Percentiles rank a stretch among this genome's conserved stretches.
Conservation (phyloP, 768 basidiomycete genomes). For the Russula brevipes region DNA sequence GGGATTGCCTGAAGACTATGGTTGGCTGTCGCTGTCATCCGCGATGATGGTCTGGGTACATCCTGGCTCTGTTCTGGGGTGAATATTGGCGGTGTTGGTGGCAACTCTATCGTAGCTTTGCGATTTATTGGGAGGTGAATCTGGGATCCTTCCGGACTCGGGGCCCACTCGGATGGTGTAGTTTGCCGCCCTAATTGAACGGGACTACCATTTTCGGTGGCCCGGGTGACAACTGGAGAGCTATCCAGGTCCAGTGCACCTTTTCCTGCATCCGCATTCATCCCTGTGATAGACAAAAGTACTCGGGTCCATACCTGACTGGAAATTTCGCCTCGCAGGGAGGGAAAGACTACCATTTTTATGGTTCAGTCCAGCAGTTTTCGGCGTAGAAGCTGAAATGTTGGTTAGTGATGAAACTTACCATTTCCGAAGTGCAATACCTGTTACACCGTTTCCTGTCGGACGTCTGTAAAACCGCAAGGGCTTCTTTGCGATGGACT, state of each 20-base stretch:
- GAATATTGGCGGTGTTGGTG: conserved; percentile 8
- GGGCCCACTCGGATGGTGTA: conserved; percentile 13
- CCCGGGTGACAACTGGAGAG: not conserved
- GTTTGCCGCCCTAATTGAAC: conserved; percentile 9
- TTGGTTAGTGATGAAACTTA: not conserved
- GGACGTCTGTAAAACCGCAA: conserved; percentile 13
- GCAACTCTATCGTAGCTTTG: not conserved
- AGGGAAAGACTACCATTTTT: not conserved
- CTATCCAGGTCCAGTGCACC: conserved; percentile 13
- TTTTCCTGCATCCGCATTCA: not conserved
- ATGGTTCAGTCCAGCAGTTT: not conserved
- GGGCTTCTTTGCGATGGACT: conserved; percentile 14
- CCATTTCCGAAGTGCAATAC: not conserved
- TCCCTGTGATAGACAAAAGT: not conserved
- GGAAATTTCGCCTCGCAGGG: not conserved
- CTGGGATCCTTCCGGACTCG: not conserved
- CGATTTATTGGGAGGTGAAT: not conserved
- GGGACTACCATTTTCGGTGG: not conserved
- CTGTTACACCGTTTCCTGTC: not conserved
- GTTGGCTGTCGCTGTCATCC: not conserved
- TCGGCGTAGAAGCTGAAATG: conserved; percentile 1
- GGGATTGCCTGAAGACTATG: not conserved
- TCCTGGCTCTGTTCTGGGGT: conserved; percentile 3
- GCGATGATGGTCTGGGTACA: not conserved
- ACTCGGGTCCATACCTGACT: not conserved